Conservation (phyloP, 2,329 filamentous ascomycete species). For the Fusarium guadeloupense region DNA sequence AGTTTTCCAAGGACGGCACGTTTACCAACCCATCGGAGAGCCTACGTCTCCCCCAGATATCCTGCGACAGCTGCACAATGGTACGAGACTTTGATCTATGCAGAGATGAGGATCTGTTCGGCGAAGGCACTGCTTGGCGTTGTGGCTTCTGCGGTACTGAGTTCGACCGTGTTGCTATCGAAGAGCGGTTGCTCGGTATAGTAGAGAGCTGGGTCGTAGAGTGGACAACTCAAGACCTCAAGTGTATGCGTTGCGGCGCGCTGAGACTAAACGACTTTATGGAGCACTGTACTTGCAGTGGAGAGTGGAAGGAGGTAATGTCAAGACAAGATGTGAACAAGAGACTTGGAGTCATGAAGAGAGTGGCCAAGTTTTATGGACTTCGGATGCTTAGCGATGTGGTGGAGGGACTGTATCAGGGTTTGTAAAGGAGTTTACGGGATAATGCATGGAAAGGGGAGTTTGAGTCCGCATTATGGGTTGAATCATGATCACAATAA, state of each 20-base stretch:
- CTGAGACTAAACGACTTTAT: conserved; percentile 90
- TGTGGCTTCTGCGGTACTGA: conserved; percentile 80
- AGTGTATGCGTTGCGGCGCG: conserved; percentile 76
- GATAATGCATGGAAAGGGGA: conserved; percentile 28
- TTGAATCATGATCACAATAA: background rate
- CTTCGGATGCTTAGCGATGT: conserved; percentile 83
- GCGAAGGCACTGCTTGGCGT: conserved; percentile 67
- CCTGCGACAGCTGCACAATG: conserved; percentile 91
- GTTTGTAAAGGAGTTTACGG: conserved; percentile 49
- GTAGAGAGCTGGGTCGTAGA: conserved; percentile 79
- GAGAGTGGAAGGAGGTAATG: conserved; percentile 80
- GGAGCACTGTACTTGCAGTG: conserved; percentile 95
- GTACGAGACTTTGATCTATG: conserved; percentile 91
- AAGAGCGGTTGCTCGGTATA: conserved; percentile 81
- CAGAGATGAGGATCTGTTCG: conserved; percentile 81
- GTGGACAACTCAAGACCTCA: conserved; percentile 91
- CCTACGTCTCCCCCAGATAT: conserved; percentile 77
- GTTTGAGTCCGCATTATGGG: conserved; percentile 27
- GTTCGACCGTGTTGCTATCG: conserved; percentile 81
- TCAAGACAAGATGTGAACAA: conserved; percentile 71
- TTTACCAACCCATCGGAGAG: conserved; percentile 87
- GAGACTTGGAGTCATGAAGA: conserved; percentile 74
- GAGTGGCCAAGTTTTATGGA: conserved; percentile 81
- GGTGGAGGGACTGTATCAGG: conserved; percentile 68
- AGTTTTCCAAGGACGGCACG: conserved; percentile 88